A percentile compares a stretch with the other conserved stretches of the same genome.
Conservation (phyloP, 2,329 filamentous ascomycete genomes). For the Colletotrichum sp. region DNA sequence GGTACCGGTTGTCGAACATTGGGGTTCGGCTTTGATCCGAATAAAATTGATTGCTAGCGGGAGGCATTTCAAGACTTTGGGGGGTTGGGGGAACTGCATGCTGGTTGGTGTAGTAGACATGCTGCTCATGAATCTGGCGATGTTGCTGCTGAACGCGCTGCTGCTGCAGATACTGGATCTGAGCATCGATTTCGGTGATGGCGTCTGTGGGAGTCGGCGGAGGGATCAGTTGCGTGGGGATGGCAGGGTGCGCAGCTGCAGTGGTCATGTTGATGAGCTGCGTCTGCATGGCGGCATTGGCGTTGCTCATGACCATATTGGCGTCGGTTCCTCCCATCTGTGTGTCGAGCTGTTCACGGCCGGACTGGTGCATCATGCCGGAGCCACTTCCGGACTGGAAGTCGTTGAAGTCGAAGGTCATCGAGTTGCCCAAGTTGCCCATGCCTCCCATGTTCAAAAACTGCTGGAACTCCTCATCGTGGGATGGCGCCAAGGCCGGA, state of each 20-base stretch:
- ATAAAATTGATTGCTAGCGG: slow-evolving; percentile 63
- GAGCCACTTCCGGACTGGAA: slow-evolving; percentile 48
- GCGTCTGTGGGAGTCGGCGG: slow-evolving; percentile 54
- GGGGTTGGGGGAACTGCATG: slow-evolving; percentile 79
- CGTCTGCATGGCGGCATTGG: slow-evolving; percentile 34
- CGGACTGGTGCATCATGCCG: slow-evolving; percentile 43
- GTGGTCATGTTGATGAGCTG: slow-evolving; percentile 56
- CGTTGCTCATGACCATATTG: slow-evolving; percentile 37
- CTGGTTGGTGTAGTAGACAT: slow-evolving; percentile 52
- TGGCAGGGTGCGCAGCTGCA: slow-evolving; percentile 46
- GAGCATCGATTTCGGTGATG: slow-evolving; percentile 66
- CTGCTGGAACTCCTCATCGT: slow-evolving; percentile 69
- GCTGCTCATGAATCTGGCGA: slow-evolving; percentile 61
- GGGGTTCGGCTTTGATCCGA: slow-evolving; percentile 61
- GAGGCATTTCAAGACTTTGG: slow-evolving; percentile 79
- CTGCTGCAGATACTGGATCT: slow-evolving; percentile 70
- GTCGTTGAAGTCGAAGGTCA: slow-evolving; percentile 66
- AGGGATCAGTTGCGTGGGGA: slow-evolving; percentile 51
- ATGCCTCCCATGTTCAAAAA: slow-evolving; percentile 67
- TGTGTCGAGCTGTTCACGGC: slow-evolving; percentile 51
- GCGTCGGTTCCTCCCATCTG: slow-evolving; percentile 53
- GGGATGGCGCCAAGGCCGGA: slow-evolving; percentile 53
- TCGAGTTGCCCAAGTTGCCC: slow-evolving; percentile 54
- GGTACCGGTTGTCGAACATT: slow-evolving; percentile 68
- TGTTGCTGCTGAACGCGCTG: slow-evolving; percentile 68